phyloP scores from a whole-genome alignment of 805 yeast genomes.

The Candida gorgasii region DNA sequence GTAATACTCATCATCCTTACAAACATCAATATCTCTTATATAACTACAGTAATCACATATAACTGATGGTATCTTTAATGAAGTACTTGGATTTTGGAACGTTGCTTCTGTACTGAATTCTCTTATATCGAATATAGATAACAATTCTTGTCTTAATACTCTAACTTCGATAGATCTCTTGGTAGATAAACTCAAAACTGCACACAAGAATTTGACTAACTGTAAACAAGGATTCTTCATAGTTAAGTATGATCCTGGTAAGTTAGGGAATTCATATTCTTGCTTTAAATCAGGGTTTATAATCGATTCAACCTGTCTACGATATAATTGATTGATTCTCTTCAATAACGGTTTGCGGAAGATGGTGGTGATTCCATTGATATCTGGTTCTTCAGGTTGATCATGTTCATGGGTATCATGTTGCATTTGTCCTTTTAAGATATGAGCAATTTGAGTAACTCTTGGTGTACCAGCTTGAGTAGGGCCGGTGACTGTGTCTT shows the following conservation, averaged over 20 bases:
- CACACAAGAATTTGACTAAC: constrained; percentile 72
- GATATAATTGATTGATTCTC: constrained; percentile 63
- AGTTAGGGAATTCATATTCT: constrained; percentile 71
- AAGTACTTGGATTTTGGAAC: constrained; percentile 73
- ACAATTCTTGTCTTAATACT: constrained; percentile 69
- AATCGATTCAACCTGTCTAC: constrained; percentile 72
- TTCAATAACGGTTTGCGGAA: constrained; percentile 66
- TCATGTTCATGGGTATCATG: constrained; percentile 23
- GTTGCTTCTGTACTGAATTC: constrained; percentile 80
- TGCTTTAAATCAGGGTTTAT: constrained; percentile 60
- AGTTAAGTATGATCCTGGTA: constrained; percentile 70
- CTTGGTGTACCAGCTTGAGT: constrained; percentile 53
- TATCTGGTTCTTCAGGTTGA: constrained; percentile 30
- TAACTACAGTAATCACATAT: constrained; percentile 79
- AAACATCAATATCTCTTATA: constrained; percentile 76
- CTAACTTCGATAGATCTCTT: constrained; percentile 72
- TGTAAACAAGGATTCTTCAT: constrained; percentile 75
- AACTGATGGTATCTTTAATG: constrained; percentile 64
- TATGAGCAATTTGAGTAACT: constrained; percentile 65
- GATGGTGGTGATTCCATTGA: constrained; percentile 51
- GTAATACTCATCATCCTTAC: constrained; percentile 58
- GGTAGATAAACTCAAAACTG: constrained; percentile 66
- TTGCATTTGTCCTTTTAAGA: constrained; percentile 45
- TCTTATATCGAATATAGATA: constrained; percentile 71
- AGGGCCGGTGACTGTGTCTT: constrained; percentile 36